Evolutionary conservation across 1,284 basidiomycete genomes (phyloP).

Genomic region (Phlebopus sp.): DNA sequence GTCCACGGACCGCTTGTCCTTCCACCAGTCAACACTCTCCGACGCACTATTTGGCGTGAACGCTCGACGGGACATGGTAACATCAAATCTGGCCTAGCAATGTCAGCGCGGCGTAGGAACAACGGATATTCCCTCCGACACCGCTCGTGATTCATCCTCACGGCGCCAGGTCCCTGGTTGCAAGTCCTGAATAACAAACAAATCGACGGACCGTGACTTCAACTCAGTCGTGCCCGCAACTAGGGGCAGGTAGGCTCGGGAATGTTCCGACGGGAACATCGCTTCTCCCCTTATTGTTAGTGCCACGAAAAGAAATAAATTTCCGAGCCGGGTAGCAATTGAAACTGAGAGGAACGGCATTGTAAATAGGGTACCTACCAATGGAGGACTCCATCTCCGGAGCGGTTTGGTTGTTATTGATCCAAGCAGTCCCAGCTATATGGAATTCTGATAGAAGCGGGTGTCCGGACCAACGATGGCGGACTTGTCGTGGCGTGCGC

Average conservation of each 20-base stretch:
- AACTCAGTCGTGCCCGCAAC: background rate
- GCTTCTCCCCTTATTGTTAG: conserved; percentile 3
- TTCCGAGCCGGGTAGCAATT: conserved; percentile 4
- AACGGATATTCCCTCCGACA: background rate
- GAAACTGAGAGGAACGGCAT: conserved; percentile 8
- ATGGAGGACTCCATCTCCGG: conserved; percentile 4
- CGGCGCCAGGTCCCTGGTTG: background rate
- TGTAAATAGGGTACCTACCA: conserved; percentile 7
- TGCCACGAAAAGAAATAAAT: conserved; percentile 2
- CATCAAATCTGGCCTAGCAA: too few species aligned
- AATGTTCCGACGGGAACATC: conserved; percentile 2
- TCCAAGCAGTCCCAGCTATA: conserved; percentile 1
- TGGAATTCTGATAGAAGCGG: conserved; percentile 5
- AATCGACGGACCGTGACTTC: background rate
- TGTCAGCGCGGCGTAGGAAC: too few species aligned
- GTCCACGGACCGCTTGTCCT: too few species aligned
- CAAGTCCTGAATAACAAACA: background rate
- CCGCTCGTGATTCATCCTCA: conserved; percentile 7
- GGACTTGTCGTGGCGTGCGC: conserved; percentile 3
- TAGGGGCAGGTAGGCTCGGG: background rate
- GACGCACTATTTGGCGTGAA: too few species aligned
- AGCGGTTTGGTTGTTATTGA: conserved; percentile 3
- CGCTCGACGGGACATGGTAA: too few species aligned
- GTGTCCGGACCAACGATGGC: conserved; percentile 11
- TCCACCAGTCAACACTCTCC: too few species aligned